A percentile compares a stretch with the other conserved stretches of the same genome.
phyloP scores from a whole-genome alignment of 257 asterid genomes.

The Ilex asprella region DNA sequence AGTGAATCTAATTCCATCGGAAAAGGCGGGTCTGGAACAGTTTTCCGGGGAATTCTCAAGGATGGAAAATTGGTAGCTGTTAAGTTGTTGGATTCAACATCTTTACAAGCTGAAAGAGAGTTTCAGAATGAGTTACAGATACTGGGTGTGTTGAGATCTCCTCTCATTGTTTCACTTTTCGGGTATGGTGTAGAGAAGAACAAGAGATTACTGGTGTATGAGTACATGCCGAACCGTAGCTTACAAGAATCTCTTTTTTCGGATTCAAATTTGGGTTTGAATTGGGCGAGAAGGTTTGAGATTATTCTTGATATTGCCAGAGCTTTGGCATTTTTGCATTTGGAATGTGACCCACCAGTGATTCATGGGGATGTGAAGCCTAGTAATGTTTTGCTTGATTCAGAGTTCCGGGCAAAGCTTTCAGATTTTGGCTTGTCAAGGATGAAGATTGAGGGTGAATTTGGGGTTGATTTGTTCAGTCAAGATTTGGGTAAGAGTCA shows the following conservation, averaged over 20 bases:
- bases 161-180: slow-evolving; percentile 55
- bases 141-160: slow-evolving; percentile 65
- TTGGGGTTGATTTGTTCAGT: slow-evolving; percentile 74
- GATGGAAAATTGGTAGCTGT: slow-evolving; percentile 85
- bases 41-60: slow-evolving; percentile 62
- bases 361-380: slow-evolving; percentile 99
- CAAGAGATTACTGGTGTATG: slow-evolving; percentile 70
- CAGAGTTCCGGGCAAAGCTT: slow-evolving; percentile 70
- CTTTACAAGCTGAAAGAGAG: slow-evolving; percentile 71
- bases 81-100: slow-evolving; percentile 56
- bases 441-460: slow-evolving; percentile 65
- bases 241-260: slow-evolving; percentile 74
- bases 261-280: slow-evolving; percentile 44
- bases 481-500: slow-evolving; percentile 69
- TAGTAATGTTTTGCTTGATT: slow-evolving; percentile 87
- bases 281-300: slow-evolving; percentile 68
- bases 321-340: slow-evolving; percentile 80
- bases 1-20: slow-evolving; percentile 59
- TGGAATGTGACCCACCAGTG: slow-evolving; percentile 88
- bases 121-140: slow-evolving; percentile 81
- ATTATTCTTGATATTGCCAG: slow-evolving; percentile 66
- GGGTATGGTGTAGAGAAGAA: slow-evolving; percentile 78
- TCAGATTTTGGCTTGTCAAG: slow-evolving; percentile 98
- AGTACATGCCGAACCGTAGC: slow-evolving; percentile 86
- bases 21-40: slow-evolving; percentile 94